phyloP scores from a whole-genome alignment of 768 basidiomycete species.

The Omphalotus guepiniiformis region DNA sequence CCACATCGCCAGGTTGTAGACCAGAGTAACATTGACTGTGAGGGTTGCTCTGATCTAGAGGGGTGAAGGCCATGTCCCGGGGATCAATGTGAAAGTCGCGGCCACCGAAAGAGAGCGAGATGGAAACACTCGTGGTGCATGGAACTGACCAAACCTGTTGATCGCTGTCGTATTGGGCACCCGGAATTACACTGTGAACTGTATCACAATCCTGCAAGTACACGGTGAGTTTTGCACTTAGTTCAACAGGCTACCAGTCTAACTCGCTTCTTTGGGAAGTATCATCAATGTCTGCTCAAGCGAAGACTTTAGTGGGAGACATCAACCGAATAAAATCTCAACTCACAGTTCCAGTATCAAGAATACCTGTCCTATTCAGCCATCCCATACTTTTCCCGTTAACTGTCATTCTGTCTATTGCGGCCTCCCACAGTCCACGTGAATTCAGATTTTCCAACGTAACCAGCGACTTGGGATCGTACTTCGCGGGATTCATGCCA shows the following conservation, averaged over 20 bases:
- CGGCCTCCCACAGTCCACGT: conserved; percentile 58
- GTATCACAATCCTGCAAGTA: conserved; percentile 42
- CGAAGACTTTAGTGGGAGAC: no score
- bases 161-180: conserved; percentile 41
- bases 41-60: conserved; percentile 43
- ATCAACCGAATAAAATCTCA: no score
- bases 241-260: no score
- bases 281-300: conserved; percentile 7
- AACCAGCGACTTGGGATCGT: conserved; percentile 38
- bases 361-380: conserved; percentile 44
- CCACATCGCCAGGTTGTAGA: conserved; percentile 49
- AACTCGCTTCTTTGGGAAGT: conserved; percentile 8
- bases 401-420: conserved; percentile 38
- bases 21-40: conserved; percentile 56
- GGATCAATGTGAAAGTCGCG: conserved; percentile 54
- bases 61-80: conserved; percentile 51
- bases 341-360: conserved; percentile 13
- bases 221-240: no score
- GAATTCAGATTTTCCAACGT: conserved; percentile 43
- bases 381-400: conserved; percentile 37
- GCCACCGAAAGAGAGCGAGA: conserved; percentile 60
- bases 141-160: conserved; percentile 59
- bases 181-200: conserved; percentile 54
- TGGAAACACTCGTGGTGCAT: conserved; percentile 49
- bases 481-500: conserved; percentile 47